A percentile compares a stretch with the other conserved stretches of the same genome.
Evolutionary conservation across 2,329 filamentous ascomycete species (phyloP).

Genomic region (Leptographium wingfieldii): DNA sequence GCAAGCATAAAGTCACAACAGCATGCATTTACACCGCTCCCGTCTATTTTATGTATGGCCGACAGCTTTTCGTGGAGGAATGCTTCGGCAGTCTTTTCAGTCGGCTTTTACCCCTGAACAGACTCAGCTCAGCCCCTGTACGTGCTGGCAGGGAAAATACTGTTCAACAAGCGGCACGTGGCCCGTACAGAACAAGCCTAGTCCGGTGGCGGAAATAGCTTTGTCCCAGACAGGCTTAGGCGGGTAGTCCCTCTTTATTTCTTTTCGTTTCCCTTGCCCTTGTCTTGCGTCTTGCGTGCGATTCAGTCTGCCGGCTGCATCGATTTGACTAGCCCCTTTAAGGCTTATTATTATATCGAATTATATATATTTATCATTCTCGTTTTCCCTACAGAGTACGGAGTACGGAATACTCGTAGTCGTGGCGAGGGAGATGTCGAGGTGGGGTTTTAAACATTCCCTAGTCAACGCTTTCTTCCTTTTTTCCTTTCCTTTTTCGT

Average conservation of each 20-base stretch:
- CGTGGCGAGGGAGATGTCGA: not conserved
- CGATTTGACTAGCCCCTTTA: not conserved
- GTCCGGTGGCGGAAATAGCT: not conserved
- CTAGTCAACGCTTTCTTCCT: not conserved
- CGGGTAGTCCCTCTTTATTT: not conserved
- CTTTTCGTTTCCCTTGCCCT: not conserved
- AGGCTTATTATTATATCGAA: not conserved
- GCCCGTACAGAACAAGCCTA: not conserved
- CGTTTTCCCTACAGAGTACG: not conserved
- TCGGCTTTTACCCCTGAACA: no score
- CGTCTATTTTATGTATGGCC: no score
- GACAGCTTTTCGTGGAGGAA: no score
- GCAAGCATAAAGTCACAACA: no score
- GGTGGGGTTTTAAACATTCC: not conserved
- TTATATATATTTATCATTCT: not conserved
- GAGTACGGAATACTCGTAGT: not conserved
- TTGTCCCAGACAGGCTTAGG: constrained; percentile 2
- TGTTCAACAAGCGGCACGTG: not conserved
- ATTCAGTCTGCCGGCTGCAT: not conserved
- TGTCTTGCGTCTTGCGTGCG: not conserved
- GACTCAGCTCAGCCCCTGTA: no score
- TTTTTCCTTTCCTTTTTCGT: not conserved
- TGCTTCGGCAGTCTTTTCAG: no score
- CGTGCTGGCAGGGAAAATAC: not conserved
- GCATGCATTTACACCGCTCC: no score